Conservation (phyloP, 768 basidiomycete species). For the Pisolithus orientalis region DNA sequence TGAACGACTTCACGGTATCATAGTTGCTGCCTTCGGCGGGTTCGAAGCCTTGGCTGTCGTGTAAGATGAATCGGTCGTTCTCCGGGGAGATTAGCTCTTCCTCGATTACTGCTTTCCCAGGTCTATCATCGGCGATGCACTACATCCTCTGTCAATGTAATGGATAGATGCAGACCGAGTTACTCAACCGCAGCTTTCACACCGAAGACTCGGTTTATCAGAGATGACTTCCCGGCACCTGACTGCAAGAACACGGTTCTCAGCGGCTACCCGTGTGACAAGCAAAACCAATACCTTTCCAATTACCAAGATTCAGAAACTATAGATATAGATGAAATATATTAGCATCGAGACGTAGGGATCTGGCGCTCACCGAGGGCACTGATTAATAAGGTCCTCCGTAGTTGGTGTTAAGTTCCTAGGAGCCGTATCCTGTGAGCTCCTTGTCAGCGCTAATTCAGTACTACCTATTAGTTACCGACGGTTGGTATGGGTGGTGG, state of each 20-base stretch:
- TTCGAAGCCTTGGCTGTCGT: conserved; percentile 14
- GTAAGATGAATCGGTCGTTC: conserved; percentile 9
- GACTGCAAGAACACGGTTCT: neutral
- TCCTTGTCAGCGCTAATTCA: too few relatives aligned
- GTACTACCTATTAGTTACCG: too few relatives aligned
- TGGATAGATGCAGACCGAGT: neutral
- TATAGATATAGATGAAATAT: too few relatives aligned
- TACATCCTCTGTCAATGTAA: neutral
- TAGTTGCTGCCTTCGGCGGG: conserved; percentile 4
- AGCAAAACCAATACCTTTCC: neutral
- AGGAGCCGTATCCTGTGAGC: too few relatives aligned
- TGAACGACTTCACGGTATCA: conserved; percentile 7
- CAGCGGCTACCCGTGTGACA: neutral
- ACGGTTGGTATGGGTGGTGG: too few relatives aligned
- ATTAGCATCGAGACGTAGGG: too few relatives aligned
- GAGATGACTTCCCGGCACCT: conserved; percentile 3
- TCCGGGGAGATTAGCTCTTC: conserved; percentile 4
- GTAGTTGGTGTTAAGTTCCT: too few relatives aligned
- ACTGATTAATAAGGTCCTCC: too few relatives aligned
- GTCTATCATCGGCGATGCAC: neutral
- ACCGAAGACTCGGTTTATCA: conserved; percentile 1
- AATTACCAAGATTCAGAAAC: neutral
- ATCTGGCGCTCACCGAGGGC: too few relatives aligned
- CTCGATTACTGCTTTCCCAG: conserved; percentile 4
- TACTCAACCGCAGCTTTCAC: neutral